These are phyloP conservation scores for Crithidia acanthocephali DNA, from an alignment of 208 protist genomes.

Conservation along the genomic window DNA sequence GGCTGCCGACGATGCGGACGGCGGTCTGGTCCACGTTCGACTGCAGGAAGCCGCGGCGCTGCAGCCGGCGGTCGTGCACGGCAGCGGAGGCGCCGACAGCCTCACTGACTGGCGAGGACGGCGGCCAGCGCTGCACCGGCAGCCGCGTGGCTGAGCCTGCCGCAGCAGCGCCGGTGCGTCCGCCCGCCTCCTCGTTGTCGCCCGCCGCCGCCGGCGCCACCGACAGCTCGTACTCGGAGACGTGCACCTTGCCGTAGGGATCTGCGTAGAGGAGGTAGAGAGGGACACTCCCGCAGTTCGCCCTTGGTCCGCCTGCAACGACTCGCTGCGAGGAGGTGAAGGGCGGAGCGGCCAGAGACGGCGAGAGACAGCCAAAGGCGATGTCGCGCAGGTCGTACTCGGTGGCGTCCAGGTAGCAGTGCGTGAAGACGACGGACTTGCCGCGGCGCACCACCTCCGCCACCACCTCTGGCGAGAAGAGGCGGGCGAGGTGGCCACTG, in stretches of 20 bases:
- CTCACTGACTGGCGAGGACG: constrained; percentile 7
- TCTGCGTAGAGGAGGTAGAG: constrained; percentile 79
- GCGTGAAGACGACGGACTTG: constrained; percentile 24
- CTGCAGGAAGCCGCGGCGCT: constrained; percentile 38
- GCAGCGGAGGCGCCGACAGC: background rate
- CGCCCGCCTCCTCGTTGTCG: background rate
- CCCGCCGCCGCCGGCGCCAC: background rate
- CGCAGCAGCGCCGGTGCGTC: background rate
- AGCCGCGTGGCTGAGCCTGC: background rate
- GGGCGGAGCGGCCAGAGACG: background rate
- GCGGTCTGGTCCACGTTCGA: constrained; percentile 71
- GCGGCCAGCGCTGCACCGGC: constrained; percentile 11
- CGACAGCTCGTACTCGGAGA: constrained; percentile 57
- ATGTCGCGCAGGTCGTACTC: constrained; percentile 81
- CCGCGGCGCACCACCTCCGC: background rate
- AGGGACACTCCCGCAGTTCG: constrained; percentile 6
- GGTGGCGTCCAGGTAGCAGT: constrained; percentile 56
- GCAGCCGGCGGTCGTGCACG: constrained; percentile 15
- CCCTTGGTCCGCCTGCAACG: background rate
- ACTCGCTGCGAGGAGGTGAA: constrained; percentile 5
- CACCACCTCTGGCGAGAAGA: constrained; percentile 36
- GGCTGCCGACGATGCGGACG: constrained; percentile 39
- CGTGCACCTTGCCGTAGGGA: constrained; percentile 58
- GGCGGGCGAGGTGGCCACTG: constrained; percentile 16
- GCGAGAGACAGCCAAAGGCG: constrained; percentile 35